Evolutionary conservation across 805 yeast species (phyloP), one percentile per base, ranked within the genome.

Genomic region (Komagataella pseudopastoris): DNA sequence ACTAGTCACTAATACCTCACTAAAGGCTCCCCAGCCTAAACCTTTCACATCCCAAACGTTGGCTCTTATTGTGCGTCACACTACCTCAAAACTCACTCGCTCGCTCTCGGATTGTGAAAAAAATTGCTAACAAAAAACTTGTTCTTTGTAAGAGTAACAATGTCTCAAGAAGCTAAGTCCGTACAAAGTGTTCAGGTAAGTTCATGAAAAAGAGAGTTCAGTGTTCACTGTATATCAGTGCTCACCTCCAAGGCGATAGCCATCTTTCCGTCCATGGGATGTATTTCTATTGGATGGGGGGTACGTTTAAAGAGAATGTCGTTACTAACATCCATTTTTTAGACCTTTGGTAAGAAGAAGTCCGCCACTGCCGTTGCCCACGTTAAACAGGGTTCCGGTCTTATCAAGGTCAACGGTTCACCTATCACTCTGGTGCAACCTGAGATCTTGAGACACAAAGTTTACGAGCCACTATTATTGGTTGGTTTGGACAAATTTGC

Each of bases 361-460:
- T 87, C 96, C 73, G 99, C 99, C 71, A 93, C 99, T 70, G 99
- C 99, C 71, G 99, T 93, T 73, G 99, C 99, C 78, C 96, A 89
- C 80, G 96, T 91, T 69, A 89, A 89, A 82, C 90, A 93, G 78
- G 99, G 99, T 79, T 88, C 85, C 79, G 99, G 99, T 80, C 86
- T 93, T 75, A 85, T 93, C 81, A 93, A 93, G 83, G 95, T 93
- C 67, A 93, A 93, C 83, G 99, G 99, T 77, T 78, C 91, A 68
- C 99, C 99, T 81, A 91, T 93, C 85, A 86, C 96, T 74, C 85
- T 93, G 69, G 98, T 93, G 68, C 87, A 93, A 79, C 99, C 99
- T 74, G 98, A 91, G 81, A 87, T 90, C 76, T 83, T 93, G 71
- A 87, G 99, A 79, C 89, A 90, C 91, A 93, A 93, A 83, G 98